Evolutionary conservation across 192 early-diverging fungal species (phyloP).

Genomic region (Coemansia sp.): DNA sequence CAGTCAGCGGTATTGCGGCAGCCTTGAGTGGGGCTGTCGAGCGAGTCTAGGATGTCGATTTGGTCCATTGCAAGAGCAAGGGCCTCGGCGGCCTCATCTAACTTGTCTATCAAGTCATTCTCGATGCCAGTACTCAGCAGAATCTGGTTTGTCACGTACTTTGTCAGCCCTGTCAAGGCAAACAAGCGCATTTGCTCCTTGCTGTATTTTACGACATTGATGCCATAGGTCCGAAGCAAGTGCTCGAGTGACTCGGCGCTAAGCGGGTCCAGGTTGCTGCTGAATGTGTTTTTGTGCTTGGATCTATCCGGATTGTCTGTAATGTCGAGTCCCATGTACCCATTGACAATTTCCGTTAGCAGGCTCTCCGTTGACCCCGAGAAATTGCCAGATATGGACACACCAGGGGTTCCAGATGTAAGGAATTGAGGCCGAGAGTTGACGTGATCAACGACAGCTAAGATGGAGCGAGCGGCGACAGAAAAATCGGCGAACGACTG

Average conservation of each 20-base stretch:
- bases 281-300: background rate
- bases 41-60: slow-evolving; percentile 21
- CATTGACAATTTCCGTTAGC: slow-evolving; percentile 25
- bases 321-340: slow-evolving; percentile 16
- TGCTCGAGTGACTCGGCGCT: slow-evolving; percentile 3
- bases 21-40: background rate
- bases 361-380: slow-evolving; percentile 23
- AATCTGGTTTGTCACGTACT: slow-evolving; percentile 46
- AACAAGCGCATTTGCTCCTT: slow-evolving; percentile 44
- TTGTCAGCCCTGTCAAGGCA: slow-evolving; percentile 35
- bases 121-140: slow-evolving; percentile 49
- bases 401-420: background rate
- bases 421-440: background rate
- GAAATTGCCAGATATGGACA: slow-evolving; percentile 4
- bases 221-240: slow-evolving; percentile 12
- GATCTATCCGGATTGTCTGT: background rate
- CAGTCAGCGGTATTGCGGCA: background rate
- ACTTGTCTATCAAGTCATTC: slow-evolving; percentile 43
- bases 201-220: slow-evolving; percentile 47
- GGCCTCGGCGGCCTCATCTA: slow-evolving; percentile 18
- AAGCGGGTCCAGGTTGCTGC: slow-evolving; percentile 5
- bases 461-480: slow-evolving; percentile 14
- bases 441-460: slow-evolving; percentile 16
- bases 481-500: slow-evolving; percentile 32
- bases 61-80: slow-evolving; percentile 11